Conservation (phyloP, 2,329 filamentous ascomycete genomes). For the Ceratocystis papillata region DNA sequence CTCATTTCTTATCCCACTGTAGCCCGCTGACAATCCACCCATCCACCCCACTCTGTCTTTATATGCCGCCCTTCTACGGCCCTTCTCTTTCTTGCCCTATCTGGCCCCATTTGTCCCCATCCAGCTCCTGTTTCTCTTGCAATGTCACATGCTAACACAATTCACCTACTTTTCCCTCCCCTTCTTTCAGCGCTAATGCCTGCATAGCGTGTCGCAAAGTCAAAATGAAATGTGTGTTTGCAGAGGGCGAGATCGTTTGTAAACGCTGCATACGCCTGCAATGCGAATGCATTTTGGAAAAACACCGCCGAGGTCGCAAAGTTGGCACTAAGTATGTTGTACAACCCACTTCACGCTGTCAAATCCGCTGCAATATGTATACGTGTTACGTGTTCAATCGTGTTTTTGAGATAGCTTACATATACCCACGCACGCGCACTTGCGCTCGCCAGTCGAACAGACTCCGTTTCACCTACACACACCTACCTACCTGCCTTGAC, state of each 20-base stretch:
- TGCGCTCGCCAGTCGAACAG: neutral
- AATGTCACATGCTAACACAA: neutral
- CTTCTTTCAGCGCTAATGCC: slow-evolving; percentile 27
- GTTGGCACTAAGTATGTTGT: slow-evolving; percentile 31
- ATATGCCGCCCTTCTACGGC: neutral
- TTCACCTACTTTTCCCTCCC: neutral
- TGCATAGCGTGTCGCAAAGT: slow-evolving; percentile 34
- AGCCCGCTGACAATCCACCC: neutral
- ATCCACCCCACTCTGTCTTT: slow-evolving; percentile 1
- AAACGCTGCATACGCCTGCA: slow-evolving; percentile 33
- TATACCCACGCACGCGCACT: slow-evolving; percentile 9
- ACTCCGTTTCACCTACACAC: neutral
- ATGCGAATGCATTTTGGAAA: slow-evolving; percentile 33
- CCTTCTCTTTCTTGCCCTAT: neutral
- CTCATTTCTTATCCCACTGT: neutral
- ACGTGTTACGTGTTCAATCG: neutral
- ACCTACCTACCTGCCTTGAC: neutral
- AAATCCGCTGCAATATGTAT: neutral
- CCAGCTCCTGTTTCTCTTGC: neutral
- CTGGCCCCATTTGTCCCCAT: neutral
- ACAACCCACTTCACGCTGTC: neutral
- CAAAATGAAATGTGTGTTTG: slow-evolving; percentile 34
- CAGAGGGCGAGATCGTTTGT: slow-evolving; percentile 28
- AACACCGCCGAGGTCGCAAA: slow-evolving; percentile 35
- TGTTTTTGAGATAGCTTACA: slow-evolving; percentile 12